phyloP scores from a whole-genome alignment of 1,139 yeast species.

The Kodamaea suecica region DNA sequence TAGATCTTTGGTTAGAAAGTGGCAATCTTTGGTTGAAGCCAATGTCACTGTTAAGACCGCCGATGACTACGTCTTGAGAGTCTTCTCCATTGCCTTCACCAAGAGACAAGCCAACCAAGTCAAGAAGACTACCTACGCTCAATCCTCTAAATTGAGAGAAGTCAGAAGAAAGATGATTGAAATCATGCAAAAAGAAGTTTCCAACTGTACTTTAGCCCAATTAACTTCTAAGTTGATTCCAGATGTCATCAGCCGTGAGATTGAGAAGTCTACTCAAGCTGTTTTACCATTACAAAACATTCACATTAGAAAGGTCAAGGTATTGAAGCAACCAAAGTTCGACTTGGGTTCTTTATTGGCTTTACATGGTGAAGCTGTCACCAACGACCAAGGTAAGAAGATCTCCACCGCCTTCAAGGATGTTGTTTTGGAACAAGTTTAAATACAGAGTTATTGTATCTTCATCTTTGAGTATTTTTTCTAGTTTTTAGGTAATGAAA shows the following conservation, averaged over 20 bases:
- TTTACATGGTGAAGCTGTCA: slow-evolving; percentile 50
- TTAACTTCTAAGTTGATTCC: slow-evolving; percentile 51
- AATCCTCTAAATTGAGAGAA: slow-evolving; percentile 50
- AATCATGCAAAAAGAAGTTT: slow-evolving; percentile 52
- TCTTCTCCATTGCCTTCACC: slow-evolving; percentile 53
- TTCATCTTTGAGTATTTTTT: no score
- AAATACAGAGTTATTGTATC: no score
- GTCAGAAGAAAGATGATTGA: slow-evolving; percentile 51
- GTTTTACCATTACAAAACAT: slow-evolving; percentile 53
- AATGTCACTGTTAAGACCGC: slow-evolving; percentile 51
- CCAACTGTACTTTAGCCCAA: slow-evolving; percentile 50
- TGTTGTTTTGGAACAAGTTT: slow-evolving; percentile 44
- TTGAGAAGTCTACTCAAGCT: slow-evolving; percentile 50
- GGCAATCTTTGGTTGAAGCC: slow-evolving; percentile 55
- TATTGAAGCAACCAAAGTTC: slow-evolving; percentile 52
- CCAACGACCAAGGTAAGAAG: slow-evolving; percentile 54
- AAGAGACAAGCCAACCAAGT: slow-evolving; percentile 53
- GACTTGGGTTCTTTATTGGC: slow-evolving; percentile 51
- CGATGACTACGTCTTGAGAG: slow-evolving; percentile 49
- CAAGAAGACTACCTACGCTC: slow-evolving; percentile 51
- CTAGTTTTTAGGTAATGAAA: neutral
- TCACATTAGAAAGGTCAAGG: slow-evolving; percentile 53
- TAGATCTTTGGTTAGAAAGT: slow-evolving; percentile 52
- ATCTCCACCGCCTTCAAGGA: slow-evolving; percentile 50
- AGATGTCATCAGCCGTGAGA: slow-evolving; percentile 53